phyloP scores from a whole-genome alignment of 345 rosid genomes.

The Citrus medica region DNA sequence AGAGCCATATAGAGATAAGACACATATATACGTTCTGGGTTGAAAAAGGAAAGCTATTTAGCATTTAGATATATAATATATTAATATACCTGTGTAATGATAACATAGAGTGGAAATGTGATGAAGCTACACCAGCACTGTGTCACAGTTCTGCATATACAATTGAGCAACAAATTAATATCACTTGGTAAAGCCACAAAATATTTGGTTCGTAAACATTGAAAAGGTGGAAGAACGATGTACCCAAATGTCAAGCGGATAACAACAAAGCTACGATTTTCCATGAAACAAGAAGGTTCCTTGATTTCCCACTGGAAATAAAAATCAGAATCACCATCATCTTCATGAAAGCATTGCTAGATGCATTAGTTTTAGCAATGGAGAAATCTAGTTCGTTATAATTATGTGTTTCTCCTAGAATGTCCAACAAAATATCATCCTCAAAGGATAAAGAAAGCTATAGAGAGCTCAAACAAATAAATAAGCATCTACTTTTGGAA shows the following conservation, averaged over 20 bases:
- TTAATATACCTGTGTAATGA: slow-evolving; percentile 48
- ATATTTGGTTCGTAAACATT: not conserved
- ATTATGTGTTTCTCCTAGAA: not conserved
- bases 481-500: not conserved
- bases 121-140: slow-evolving; percentile 71
- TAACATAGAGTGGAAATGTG: slow-evolving; percentile 65
- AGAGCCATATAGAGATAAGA: not conserved
- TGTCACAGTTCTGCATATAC: slow-evolving; percentile 39
- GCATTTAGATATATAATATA: too few relatives aligned
- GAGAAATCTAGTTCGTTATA: not conserved
- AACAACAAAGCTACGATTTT: slow-evolving; percentile 19
- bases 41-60: not conserved
- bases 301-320: slow-evolving; percentile 60
- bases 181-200: not conserved
- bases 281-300: slow-evolving; percentile 61
- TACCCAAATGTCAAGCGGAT: slow-evolving; percentile 55
- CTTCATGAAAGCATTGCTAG: not conserved
- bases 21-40: not conserved
- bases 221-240: not conserved
- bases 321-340: not conserved
- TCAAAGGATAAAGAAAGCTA: not conserved
- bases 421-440: not conserved
- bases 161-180: not conserved
- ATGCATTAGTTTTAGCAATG: not conserved
- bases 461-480: not conserved